Evolutionary conservation across 352 stramenopile species (phyloP).

Genomic region (Phytophthora meadii): DNA sequence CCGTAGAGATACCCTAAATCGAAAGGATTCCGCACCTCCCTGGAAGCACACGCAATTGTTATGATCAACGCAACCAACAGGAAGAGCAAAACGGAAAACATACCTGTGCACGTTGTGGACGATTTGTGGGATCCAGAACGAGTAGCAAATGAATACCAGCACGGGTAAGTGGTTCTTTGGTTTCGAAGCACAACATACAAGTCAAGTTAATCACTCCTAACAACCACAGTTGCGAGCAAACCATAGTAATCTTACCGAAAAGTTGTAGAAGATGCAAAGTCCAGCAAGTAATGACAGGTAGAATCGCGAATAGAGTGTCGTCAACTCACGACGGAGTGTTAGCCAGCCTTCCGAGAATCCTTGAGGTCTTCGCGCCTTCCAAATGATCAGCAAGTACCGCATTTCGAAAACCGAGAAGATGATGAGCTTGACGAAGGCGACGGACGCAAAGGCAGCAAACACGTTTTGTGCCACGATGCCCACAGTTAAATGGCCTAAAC

Average conservation of each 20-base stretch:
- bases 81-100: constrained; percentile 6
- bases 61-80: constrained; percentile 2
- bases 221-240: background rate
- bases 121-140: constrained; percentile 99
- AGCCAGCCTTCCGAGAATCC: constrained; percentile 89
- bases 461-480: constrained; percentile 95
- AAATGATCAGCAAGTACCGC: constrained; percentile 98
- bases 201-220: background rate
- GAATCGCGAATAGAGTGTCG: constrained; percentile 95
- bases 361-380: constrained; percentile 92
- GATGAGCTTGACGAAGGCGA: constrained; percentile 98
- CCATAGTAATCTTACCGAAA: constrained; percentile 56
- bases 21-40: constrained; percentile 94
- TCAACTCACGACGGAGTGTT: constrained; percentile 92
- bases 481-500: constrained; percentile 95
- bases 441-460: constrained; percentile 95
- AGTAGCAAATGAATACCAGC: constrained; percentile 95
- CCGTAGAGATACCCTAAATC: constrained; percentile 95
- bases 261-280: constrained; percentile 94
- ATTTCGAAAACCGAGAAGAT: constrained; percentile 99
- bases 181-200: constrained; percentile 1
- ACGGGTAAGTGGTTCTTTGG: constrained; percentile 84
- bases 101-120: constrained; percentile 94
- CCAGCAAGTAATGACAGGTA: constrained; percentile 93
- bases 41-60: constrained; percentile 21